Conservation (phyloP, 2,329 filamentous ascomycete genomes). For the Juglanconis oblonga region DNA sequence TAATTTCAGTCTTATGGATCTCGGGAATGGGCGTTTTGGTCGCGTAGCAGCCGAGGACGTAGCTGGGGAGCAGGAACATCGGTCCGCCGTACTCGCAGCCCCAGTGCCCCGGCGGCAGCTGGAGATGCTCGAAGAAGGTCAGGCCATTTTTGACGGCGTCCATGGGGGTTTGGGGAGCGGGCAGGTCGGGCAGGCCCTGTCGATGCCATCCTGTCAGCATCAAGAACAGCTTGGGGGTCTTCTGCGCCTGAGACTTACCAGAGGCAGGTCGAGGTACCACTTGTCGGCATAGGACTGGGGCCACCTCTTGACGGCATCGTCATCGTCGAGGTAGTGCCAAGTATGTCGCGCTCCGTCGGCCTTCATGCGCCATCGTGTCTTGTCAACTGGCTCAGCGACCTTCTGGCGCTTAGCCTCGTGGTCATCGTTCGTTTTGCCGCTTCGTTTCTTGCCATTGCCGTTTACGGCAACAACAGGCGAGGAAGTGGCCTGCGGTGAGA, state of each 20-base stretch:
- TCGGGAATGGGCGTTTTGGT: conserved; percentile 84
- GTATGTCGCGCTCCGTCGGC: conserved; percentile 84
- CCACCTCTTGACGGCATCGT: conserved; percentile 70
- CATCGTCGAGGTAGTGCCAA: conserved; percentile 86
- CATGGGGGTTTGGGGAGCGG: conserved; percentile 67
- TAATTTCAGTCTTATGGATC: conserved; percentile 81
- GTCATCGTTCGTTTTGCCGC: conserved; percentile 34
- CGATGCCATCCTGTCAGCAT: background rate
- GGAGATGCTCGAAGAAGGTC: conserved; percentile 83
- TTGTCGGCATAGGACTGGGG: conserved; percentile 88
- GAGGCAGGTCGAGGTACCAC: conserved; percentile 76
- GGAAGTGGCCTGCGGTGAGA: background rate
- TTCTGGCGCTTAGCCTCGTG: conserved; percentile 40
- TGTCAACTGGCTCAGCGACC: conserved; percentile 66
- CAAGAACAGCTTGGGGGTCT: background rate
- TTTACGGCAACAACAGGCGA: conserved; percentile 7
- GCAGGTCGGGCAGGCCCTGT: conserved; percentile 72
- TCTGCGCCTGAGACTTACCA: conserved; percentile 48
- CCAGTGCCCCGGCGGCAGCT: conserved; percentile 89
- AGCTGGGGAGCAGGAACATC: conserved; percentile 87
- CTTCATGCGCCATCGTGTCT: conserved; percentile 76
- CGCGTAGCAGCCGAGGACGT: conserved; percentile 83
- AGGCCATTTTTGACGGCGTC: conserved; percentile 80
- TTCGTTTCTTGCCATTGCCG: conserved; percentile 37
- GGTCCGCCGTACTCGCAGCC: conserved; percentile 96